Evolutionary conservation across 1,284 basidiomycete genomes (phyloP), one percentile per base, ranked within the genome.

Genomic region (Cryptococcus amylolentus): DNA sequence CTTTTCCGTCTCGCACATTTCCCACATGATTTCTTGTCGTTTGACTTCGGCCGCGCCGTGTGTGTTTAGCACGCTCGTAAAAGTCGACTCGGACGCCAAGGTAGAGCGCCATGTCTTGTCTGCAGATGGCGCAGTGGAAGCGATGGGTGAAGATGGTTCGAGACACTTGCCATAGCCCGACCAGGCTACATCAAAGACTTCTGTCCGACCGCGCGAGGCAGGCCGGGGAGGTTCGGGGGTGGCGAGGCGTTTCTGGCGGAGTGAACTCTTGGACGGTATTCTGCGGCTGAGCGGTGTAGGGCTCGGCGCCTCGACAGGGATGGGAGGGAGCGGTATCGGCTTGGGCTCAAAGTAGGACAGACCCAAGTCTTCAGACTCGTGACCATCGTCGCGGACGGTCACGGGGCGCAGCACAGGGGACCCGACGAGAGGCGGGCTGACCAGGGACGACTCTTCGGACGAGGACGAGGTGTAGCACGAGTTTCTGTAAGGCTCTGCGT

Each of bases 21-120:
- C 82, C 77, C 82, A 83, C 39, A 91, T 84, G 39, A 86, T 71
- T 57, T 86, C 84, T 66, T 88, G 87, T 12, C 89, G 81, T 43
- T 80, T 79, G 66, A 82, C 78, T 67, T 89, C 85, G 8, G 66
- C 57, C 6, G 76, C 68, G 0, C 84, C 80, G 58, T 80, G 77
- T 3, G 46, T 41, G 2, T 60, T 41, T 44, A 65, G 37, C 5
- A 71, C 27, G 1, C 55, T 60, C 8, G 57, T 44, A 57, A 65
- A 71, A 1, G 56, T 42, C 16, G 56, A 49, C 37, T 70, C 67
- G 26, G 56, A 55, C 4, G 60, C 46, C 2, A 73, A 52, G 3
- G 65, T 62, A 2, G 65, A 63, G 16, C 72, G 63, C 72, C 72
- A 75, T 2, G 70, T 64, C 41, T 42, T 42, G 20, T 23, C 41